Conservation (phyloP, 2,329 filamentous ascomycete species). For the Paecilomyces sp. region DNA sequence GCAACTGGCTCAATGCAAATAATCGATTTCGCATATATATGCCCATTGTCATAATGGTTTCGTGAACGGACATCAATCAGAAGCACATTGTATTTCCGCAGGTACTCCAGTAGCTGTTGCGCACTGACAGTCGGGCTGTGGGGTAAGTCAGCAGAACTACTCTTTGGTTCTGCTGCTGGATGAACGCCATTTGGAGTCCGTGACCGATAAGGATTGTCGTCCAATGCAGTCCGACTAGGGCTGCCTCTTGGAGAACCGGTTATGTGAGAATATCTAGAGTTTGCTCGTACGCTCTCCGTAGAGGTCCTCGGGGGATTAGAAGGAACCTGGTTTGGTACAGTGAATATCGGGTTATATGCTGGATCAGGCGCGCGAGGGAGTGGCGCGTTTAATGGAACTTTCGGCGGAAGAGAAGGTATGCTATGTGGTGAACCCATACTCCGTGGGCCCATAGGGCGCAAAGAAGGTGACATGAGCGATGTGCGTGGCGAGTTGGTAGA, state of each 20-base stretch:
- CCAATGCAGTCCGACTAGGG: constrained; percentile 23
- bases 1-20: constrained; percentile 87
- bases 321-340: constrained; percentile 29
- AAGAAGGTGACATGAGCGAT: constrained; percentile 14
- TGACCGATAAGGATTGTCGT: constrained; percentile 39
- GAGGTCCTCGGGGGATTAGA: constrained; percentile 34
- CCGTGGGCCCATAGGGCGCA: constrained; percentile 35
- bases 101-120: constrained; percentile 63
- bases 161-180: constrained; percentile 29
- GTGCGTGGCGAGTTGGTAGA: constrained; percentile 14
- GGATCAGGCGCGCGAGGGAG: constrained; percentile 42
- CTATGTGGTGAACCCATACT: constrained; percentile 31
- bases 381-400: constrained; percentile 33
- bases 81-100: constrained; percentile 60
- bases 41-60: constrained; percentile 76
- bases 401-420: constrained; percentile 34
- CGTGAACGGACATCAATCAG: constrained; percentile 80
- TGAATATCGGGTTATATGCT: constrained; percentile 41
- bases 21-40: constrained; percentile 74
- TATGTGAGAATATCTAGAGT: constrained; percentile 29
- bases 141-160: constrained; percentile 42
- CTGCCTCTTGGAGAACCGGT: constrained; percentile 25
- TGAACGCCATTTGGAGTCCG: constrained; percentile 36
- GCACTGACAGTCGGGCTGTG: constrained; percentile 59
- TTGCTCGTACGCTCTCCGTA: constrained; percentile 30